These are phyloP conservation scores for Phaeomoniella chlamydospora DNA, from an alignment of 2,329 filamentous ascomycete genomes.

Conservation along the genomic window DNA sequence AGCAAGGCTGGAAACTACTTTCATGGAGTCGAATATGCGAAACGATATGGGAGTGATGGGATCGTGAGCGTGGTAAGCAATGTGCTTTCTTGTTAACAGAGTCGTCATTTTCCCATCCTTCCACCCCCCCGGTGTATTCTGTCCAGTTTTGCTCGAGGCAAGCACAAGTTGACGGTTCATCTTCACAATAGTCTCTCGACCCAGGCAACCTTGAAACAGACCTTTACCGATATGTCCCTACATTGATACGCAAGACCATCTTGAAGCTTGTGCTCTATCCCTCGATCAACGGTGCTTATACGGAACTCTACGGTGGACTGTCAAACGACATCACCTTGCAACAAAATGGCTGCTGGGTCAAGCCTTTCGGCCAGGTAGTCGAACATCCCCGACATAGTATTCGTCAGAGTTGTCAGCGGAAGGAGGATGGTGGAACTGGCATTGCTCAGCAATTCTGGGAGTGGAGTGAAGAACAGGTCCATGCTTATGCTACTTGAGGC, in stretches of 20 bases:
- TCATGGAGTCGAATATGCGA: conserved; percentile 17
- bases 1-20: conserved; percentile 23
- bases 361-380: conserved; percentile 8
- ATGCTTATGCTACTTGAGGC: too few relatives aligned
- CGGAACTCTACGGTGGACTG: conserved; percentile 31
- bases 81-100: not conserved
- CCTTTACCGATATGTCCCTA: conserved; percentile 14
- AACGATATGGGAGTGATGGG: conserved; percentile 8
- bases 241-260: conserved; percentile 5
- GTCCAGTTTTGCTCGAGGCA: not conserved
- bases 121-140: not conserved
- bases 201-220: conserved; percentile 20
- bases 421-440: conserved; percentile 15
- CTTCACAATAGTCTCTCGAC: conserved; percentile 10
- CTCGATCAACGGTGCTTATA: conserved; percentile 28
- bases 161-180: not conserved
- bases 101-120: not conserved
- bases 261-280: conserved; percentile 15
- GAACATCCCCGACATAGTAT: not conserved
- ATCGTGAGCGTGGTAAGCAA: conserved; percentile 6
- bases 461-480: conserved; percentile 23
- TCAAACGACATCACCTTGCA: conserved; percentile 28
- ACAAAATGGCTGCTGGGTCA: conserved; percentile 13
- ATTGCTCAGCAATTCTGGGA: conserved; percentile 21
- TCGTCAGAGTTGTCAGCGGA: conserved; percentile 3